Base-by-base conservation (phyloP, 2,329 filamentous ascomycete genomes). In the Pseudocercospora musae region DNA sequence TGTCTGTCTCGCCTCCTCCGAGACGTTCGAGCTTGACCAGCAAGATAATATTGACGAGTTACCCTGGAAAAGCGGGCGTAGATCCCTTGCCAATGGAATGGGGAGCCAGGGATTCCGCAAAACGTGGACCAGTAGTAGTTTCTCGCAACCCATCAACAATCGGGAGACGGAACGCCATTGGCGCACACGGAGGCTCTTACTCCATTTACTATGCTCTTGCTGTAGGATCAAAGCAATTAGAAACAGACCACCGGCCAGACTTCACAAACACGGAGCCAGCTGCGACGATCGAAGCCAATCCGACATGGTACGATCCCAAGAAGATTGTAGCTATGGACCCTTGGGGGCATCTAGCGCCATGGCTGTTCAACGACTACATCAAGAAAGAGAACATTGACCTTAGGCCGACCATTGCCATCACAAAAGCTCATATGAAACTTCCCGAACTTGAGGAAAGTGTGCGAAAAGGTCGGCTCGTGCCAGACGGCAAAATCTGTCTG, bases 251-350 rank as follows among this genome's bases (percentile, higher is more conserved):
- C 77, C 89, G 85, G 71, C 87, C 89, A 10, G 87, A 90, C 74
- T 88, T 89, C 75, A 89, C 88, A 65, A 91, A 98, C 76, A 96
- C 92, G 9, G 91, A 98, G 76, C 95, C 95, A 11, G 92, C 93
- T n/a, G 91, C 87, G 21, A 86, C 89, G 58, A 91, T 98, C 73
- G 92, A 92, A 0, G 92, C 91, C 7, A 96, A 96, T 71, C 88
- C 91, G 7, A 87, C 95, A 78, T 99, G 94, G 94, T 85, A 85
- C 25, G 91, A 96, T 74, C 86, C 85, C 72, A 92, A 91, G 77
- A 98, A 97, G 81, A 98, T 99, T 66, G 94, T 98, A 13, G 91
- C 94, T 18, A 96, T 99, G 92, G 95, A 98, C 74, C 94, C 94
- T 0, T 91, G 89, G 76, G 94, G 95, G 6, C 95, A 98, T 79